phyloP scores from a whole-genome alignment of 2,329 filamentous ascomycete species.

The Aspergillus versicolor region DNA sequence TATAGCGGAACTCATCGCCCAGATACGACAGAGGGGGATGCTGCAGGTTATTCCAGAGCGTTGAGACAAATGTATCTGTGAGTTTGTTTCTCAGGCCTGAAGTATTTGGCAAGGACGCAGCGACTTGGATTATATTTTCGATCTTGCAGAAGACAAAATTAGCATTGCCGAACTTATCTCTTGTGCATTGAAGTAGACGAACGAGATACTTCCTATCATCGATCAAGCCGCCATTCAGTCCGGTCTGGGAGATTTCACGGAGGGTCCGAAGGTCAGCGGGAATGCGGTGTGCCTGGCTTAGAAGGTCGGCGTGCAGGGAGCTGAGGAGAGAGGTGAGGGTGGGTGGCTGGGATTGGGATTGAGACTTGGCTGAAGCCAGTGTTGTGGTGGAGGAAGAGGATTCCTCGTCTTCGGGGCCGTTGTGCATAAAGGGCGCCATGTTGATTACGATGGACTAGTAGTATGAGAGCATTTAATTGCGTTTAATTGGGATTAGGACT shows the following conservation, averaged over 20 bases:
- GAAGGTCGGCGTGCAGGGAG: conserved; percentile 5
- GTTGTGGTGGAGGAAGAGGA: not conserved
- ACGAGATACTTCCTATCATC: conserved; percentile 14
- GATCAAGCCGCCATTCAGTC: conserved; percentile 8
- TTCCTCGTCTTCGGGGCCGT: not conserved
- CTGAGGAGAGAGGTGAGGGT: conserved; percentile 2
- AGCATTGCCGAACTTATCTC: not conserved
- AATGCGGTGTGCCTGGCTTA: conserved; percentile 12
- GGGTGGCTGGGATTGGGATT: not conserved
- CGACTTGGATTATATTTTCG: conserved; percentile 29
- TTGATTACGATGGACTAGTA: not conserved
- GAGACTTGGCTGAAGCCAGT: too few species aligned
- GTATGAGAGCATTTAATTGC: too few species aligned
- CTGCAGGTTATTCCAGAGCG: conserved; percentile 55
- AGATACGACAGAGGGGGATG: conserved; percentile 52
- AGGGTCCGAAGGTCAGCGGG: conserved; percentile 7
- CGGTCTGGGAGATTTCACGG: not conserved
- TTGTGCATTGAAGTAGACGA: not conserved
- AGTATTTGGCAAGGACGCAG: conserved; percentile 7
- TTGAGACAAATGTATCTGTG: conserved; percentile 53
- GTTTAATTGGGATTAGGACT: too few species aligned
- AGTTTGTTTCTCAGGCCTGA: conserved; percentile 29
- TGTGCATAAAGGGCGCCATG: not conserved
- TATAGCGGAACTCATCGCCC: conserved; percentile 33
- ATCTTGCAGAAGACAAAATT: conserved; percentile 24